Percentiles rank a stretch among this genome's conserved stretches.
Conservation (phyloP, 2,329 filamentous ascomycete genomes). For the Neophaeococcomyces mojaviensis region DNA sequence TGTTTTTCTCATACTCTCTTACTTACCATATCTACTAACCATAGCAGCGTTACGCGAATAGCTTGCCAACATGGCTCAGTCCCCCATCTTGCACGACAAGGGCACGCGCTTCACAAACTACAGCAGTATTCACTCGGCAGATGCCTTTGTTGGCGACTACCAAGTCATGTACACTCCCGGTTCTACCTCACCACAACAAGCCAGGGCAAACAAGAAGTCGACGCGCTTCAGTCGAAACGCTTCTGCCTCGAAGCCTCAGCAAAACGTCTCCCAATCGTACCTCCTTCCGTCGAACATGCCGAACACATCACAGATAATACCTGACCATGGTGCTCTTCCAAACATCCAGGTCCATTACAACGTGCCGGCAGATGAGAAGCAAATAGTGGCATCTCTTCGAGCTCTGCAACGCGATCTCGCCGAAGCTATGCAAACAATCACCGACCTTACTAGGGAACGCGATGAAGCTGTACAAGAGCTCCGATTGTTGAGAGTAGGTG, state of each 20-base stretch:
- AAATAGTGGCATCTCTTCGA: constrained; percentile 24
- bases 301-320: constrained; percentile 22
- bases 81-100: constrained; percentile 16
- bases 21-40: constrained; percentile 4
- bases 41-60: not conserved
- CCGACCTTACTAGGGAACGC: constrained; percentile 20
- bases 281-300: constrained; percentile 22
- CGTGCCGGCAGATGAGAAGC: constrained; percentile 23
- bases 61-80: constrained; percentile 8
- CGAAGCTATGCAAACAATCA: constrained; percentile 22
- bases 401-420: constrained; percentile 22
- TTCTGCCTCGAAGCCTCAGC: constrained; percentile 15
- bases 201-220: constrained; percentile 17
- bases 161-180: constrained; percentile 25
- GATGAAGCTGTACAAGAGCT: constrained; percentile 22
- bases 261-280: constrained; percentile 20
- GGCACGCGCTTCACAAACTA: constrained; percentile 22
- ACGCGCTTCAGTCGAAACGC: constrained; percentile 20
- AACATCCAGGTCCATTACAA: constrained; percentile 21
- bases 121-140: constrained; percentile 23
- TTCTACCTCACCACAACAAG: constrained; percentile 19
- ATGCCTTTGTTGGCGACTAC: constrained; percentile 22
- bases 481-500: constrained; percentile 15
- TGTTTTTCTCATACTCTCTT: not conserved
- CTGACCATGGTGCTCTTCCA: constrained; percentile 20